Percentiles rank a stretch among this genome's conserved stretches.
Conservation (phyloP, 148 eudicot genomes). For the Salicornia ramosissima region DNA sequence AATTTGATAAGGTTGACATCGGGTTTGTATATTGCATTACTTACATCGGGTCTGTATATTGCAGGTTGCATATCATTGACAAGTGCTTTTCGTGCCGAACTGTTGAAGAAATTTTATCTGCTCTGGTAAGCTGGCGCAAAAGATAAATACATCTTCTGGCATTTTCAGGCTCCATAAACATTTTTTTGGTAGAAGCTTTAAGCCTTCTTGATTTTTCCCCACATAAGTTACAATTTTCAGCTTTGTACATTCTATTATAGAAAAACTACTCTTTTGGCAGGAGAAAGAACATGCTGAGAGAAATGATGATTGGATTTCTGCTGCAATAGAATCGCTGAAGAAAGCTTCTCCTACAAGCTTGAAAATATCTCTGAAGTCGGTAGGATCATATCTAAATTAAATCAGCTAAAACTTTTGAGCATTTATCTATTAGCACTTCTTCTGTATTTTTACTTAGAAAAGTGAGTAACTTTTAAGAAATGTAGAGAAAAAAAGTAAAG, state of each 20-base stretch:
- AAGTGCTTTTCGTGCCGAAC: slow-evolving; percentile 65
- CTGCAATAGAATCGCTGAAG: slow-evolving; percentile 60
- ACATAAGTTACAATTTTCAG: not conserved
- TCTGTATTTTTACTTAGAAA: too few relatives aligned
- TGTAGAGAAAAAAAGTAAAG: too few relatives aligned
- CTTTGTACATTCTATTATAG: not conserved
- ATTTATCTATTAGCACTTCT: too few relatives aligned
- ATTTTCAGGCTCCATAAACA: not conserved
- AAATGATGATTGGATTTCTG: slow-evolving; percentile 64
- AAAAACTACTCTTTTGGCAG: slow-evolving; percentile 33
- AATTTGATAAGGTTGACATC: too few relatives aligned
- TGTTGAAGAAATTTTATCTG: slow-evolving; percentile 66
- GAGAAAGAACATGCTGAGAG: slow-evolving; percentile 47
- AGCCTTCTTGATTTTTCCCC: not conserved
- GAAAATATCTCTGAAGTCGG: slow-evolving; percentile 86
- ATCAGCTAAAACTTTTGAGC: not conserved
- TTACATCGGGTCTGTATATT: slow-evolving; percentile 12
- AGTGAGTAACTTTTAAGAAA: too few relatives aligned
- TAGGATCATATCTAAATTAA: slow-evolving; percentile 24
- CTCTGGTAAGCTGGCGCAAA: slow-evolving; percentile 55
- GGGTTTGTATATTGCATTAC: not conserved
- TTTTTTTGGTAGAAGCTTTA: not conserved
- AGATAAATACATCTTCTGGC: not conserved
- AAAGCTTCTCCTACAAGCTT: slow-evolving; percentile 90
- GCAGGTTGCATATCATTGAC: slow-evolving; percentile 65